phyloP scores from a whole-genome alignment of 495 filamentous ascomycete genomes.

The Oleoguttula mirabilis region DNA sequence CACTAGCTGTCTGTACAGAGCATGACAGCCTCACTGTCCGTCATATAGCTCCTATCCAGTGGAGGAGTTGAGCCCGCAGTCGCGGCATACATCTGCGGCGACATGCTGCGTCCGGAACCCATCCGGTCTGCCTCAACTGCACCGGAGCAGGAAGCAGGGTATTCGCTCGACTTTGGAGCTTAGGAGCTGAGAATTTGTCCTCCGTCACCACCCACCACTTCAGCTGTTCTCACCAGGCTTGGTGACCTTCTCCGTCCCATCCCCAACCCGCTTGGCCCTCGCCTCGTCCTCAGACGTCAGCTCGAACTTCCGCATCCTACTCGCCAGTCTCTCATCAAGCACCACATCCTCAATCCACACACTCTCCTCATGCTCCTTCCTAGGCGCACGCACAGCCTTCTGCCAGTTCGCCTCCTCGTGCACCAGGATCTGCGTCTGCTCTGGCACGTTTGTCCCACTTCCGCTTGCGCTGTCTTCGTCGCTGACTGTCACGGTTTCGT shows the following conservation, averaged over 20 bases:
- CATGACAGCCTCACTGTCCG: too few species aligned
- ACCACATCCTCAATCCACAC: slow-evolving; percentile 69
- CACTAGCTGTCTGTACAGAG: too few species aligned
- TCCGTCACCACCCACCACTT: too few species aligned
- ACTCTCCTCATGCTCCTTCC: slow-evolving; percentile 48
- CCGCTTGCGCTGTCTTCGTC: slow-evolving; percentile 15
- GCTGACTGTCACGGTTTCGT: slow-evolving; percentile 19
- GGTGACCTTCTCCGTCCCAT: slow-evolving; percentile 46
- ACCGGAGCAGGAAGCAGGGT: too few species aligned
- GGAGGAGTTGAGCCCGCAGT: too few species aligned
- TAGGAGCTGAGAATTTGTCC: too few species aligned
- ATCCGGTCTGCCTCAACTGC: too few species aligned
- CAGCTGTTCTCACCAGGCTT: slow-evolving; percentile 2
- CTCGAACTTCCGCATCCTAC: slow-evolving; percentile 70
- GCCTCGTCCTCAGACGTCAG: slow-evolving; percentile 51
- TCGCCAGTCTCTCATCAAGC: slow-evolving; percentile 63
- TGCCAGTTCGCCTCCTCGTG: slow-evolving; percentile 81
- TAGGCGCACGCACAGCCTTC: slow-evolving; percentile 47
- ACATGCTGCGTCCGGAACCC: too few species aligned
- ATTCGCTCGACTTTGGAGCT: too few species aligned
- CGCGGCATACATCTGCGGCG: too few species aligned
- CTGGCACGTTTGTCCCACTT: slow-evolving; percentile 33
- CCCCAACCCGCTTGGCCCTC: slow-evolving; percentile 47
- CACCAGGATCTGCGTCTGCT: slow-evolving; percentile 59
- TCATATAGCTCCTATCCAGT: too few species aligned